Conservation (phyloP, 257 asterid species). For the Parsonsia alboflavescens region DNA sequence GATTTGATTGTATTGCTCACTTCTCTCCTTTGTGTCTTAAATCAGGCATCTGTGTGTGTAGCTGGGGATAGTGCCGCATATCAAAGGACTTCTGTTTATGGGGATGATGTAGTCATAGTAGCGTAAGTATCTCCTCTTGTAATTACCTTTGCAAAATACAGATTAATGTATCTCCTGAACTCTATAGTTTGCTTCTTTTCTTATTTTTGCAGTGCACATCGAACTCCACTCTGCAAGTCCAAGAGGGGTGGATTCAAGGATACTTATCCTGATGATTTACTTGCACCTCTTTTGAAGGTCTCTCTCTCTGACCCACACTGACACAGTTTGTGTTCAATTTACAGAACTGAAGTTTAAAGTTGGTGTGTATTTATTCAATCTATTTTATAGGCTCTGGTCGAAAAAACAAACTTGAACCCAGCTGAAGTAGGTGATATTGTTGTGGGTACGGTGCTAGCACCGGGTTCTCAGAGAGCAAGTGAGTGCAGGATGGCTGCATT, state of each 20-base stretch:
- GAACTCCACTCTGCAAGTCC: slow-evolving; percentile 88
- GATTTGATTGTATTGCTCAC: not conserved
- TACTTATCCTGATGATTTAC: slow-evolving; percentile 90
- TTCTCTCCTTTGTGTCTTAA: slow-evolving; percentile 15
- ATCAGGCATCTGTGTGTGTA: slow-evolving; percentile 75
- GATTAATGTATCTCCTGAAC: not conserved
- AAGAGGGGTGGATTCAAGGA: slow-evolving; percentile 98
- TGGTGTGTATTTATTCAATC: not conserved
- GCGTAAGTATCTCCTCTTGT: slow-evolving; percentile 59
- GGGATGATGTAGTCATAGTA: slow-evolving; percentile 94
- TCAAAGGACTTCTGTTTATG: slow-evolving; percentile 77
- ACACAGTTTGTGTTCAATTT: slow-evolving; percentile 11
- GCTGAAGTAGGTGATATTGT: slow-evolving; percentile 95
- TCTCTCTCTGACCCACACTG: not conserved
- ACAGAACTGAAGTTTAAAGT: slow-evolving; percentile 17
- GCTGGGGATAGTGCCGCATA: slow-evolving; percentile 98
- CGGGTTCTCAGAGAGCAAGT: slow-evolving; percentile 95
- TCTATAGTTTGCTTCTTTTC: slow-evolving; percentile 1
- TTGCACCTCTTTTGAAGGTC: slow-evolving; percentile 90
- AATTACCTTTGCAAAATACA: not conserved
- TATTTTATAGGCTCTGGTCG: slow-evolving; percentile 58
- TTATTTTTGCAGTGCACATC: slow-evolving; percentile 61
- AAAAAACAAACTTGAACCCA: slow-evolving; percentile 74
- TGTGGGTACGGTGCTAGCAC: slow-evolving; percentile 94
- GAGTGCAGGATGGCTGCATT: slow-evolving; percentile 99